Evolutionary conservation across 2,329 filamentous ascomycete species (phyloP), one percentile per base, ranked within the genome.

Genomic region (Diaporthe velutina): DNA sequence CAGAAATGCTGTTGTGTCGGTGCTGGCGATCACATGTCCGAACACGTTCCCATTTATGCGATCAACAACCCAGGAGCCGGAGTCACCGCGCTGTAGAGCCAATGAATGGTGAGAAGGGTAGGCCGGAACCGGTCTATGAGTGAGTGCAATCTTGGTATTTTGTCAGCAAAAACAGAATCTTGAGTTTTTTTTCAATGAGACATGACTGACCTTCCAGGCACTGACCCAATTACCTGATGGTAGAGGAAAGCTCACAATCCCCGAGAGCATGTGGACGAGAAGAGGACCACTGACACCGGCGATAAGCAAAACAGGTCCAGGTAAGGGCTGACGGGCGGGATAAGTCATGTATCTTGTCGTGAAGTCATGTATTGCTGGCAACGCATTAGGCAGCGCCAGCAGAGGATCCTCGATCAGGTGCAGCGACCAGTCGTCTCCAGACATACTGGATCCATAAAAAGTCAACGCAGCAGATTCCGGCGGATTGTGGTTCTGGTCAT

Each of bases 341-440:
- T 58, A 38, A 1, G 55, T 58, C 55, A 58, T 58, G 33, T 38
- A 58, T 58, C n/a, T 25, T 13, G n/a, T 19, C n/a, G 19, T 38
- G 33, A 6, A 17, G 10, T 9, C 19, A 4, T 58, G 30, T 13
- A 5, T 58, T 9, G 10, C 9, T 12, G 55, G 19, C 17, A 58
- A 38, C 0, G 55, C 19, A n/a, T 58, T 58, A n/a, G 55, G 55
- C 55, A 58, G 10, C 30, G 52, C 52, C 25, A 54, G 52, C 52
- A 54, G 25, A 30, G 52, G 52, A 54, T 54, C 25, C 3, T 54
- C 52, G 25, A 54, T 54, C 55, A 58, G 30, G 19, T 58, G 55
- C n/a, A 58, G 55, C 33, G 55, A 58, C 55, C 55, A 58, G 55
- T 58, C 55, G 33, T 54, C 52, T 54, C 52, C 52, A 6, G 25